phyloP scores from a whole-genome alignment of 2,329 filamentous ascomycete species.

The Monilinia laxa region DNA sequence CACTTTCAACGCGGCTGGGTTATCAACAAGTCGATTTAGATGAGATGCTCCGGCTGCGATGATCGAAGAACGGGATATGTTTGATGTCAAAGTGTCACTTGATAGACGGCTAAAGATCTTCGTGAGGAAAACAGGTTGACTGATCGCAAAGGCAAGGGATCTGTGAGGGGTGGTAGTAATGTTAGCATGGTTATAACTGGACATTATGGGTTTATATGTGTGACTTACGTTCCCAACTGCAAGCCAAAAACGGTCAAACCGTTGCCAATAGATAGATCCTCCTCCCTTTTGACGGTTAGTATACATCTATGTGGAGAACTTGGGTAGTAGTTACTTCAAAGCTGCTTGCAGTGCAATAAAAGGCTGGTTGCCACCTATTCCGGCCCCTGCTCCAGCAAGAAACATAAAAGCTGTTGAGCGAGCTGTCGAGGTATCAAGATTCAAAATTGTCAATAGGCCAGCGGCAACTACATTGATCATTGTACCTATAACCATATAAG shows the following conservation, averaged over 20 bases:
- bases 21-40: no score
- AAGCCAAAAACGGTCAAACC: not conserved
- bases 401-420: constrained; percentile 8
- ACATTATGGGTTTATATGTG: no score
- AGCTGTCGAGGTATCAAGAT: constrained; percentile 13
- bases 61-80: no score
- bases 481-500: not conserved
- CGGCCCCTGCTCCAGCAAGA: not conserved
- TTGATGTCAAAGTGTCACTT: no score
- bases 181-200: no score
- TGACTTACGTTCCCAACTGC: not conserved
- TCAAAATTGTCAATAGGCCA: not conserved
- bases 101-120: no score
- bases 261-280: constrained; percentile 3
- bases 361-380: not conserved
- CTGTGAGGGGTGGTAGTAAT: no score
- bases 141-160: no score
- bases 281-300: not conserved
- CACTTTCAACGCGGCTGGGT: no score
- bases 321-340: not conserved
- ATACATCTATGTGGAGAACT: no score
- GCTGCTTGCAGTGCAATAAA: constrained; percentile 10
- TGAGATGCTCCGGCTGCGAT: no score
- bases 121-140: no score
- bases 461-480: not conserved